Percentiles rank a stretch among this genome's conserved stretches.
Evolutionary conservation across 2,329 filamentous ascomycete genomes (phyloP).

Genomic region (Xylaria digitata): DNA sequence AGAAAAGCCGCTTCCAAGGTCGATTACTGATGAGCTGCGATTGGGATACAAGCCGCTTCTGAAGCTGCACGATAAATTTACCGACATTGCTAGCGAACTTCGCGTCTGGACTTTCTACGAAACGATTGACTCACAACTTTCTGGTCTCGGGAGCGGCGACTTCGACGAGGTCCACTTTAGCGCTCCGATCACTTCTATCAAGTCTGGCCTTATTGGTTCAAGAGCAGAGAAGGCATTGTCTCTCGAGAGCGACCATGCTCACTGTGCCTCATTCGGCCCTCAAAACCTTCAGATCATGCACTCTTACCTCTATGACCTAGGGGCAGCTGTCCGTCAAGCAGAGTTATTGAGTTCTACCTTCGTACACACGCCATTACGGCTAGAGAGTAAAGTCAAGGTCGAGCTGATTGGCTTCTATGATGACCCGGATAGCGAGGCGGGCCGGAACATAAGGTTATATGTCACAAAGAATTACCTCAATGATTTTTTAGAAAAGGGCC

Average conservation of each 20-base stretch:
- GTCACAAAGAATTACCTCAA: slow-evolving; percentile 62
- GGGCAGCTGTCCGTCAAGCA: slow-evolving; percentile 53
- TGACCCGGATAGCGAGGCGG: slow-evolving; percentile 56
- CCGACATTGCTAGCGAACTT: slow-evolving; percentile 66
- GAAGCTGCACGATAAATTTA: slow-evolving; percentile 65
- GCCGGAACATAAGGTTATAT: slow-evolving; percentile 61
- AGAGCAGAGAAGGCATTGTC: slow-evolving; percentile 64
- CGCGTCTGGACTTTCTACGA: slow-evolving; percentile 73
- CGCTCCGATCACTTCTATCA: slow-evolving; percentile 68
- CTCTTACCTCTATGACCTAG: slow-evolving; percentile 53
- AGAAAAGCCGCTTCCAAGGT: slow-evolving; percentile 61
- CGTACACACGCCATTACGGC: slow-evolving; percentile 59
- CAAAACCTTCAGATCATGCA: slow-evolving; percentile 62
- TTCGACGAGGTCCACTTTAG: slow-evolving; percentile 65
- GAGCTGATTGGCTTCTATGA: slow-evolving; percentile 72
- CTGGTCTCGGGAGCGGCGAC: slow-evolving; percentile 54
- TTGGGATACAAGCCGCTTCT: slow-evolving; percentile 63
- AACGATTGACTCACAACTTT: slow-evolving; percentile 68
- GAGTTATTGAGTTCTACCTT: slow-evolving; percentile 50
- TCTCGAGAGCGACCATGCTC: slow-evolving; percentile 65
- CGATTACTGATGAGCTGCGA: slow-evolving; percentile 62
- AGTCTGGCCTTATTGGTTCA: slow-evolving; percentile 63
- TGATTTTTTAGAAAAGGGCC: slow-evolving; percentile 67
- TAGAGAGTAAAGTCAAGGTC: slow-evolving; percentile 66
- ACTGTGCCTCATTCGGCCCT: slow-evolving; percentile 65